Percentiles rank a stretch among this genome's conserved stretches.
phyloP scores from a whole-genome alignment of 352 stramenopile genomes.

The Phytophthora agathidicida region DNA sequence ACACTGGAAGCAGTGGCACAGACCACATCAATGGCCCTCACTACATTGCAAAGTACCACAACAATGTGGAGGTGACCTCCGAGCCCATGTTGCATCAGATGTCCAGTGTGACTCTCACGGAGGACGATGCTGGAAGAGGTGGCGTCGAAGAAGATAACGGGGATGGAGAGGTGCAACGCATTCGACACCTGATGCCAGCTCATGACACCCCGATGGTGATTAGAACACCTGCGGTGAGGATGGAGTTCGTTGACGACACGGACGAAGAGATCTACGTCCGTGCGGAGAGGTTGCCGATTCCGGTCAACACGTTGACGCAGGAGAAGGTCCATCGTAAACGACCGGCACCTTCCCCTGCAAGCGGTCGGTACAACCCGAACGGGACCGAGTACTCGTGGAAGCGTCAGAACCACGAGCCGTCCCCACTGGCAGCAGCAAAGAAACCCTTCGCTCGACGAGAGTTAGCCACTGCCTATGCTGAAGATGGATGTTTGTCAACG shows the following conservation, averaged over 20 bases:
- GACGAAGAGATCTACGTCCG: constrained; percentile 39
- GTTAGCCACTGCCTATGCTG: not conserved
- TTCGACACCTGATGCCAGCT: constrained; percentile 2
- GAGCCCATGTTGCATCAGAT: constrained; percentile 45
- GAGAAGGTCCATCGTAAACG: constrained; percentile 50
- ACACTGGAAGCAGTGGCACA: constrained; percentile 40
- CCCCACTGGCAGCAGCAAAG: constrained; percentile 7
- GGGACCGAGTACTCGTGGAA: constrained; percentile 43
- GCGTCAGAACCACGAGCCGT: constrained; percentile 27
- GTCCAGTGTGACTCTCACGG: constrained; percentile 58
- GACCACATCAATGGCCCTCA: constrained; percentile 28
- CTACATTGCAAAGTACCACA: constrained; percentile 5
- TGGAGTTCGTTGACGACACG: constrained; percentile 26
- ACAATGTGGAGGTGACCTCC: constrained; percentile 14
- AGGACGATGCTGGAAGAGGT: constrained; percentile 6
- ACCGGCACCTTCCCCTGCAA: constrained; percentile 42
- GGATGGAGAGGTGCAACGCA: constrained; percentile 17
- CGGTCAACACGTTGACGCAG: constrained; percentile 56
- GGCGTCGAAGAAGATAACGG: constrained; percentile 8
- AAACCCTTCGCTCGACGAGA: constrained; percentile 11
- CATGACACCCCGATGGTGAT: constrained; percentile 22
- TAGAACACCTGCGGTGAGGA: constrained; percentile 5
- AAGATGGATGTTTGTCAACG: constrained; percentile 12
- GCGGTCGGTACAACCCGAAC: constrained; percentile 26
- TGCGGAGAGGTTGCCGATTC: constrained; percentile 30